phyloP scores from a whole-genome alignment of 768 basidiomycete genomes.

The Daedalea quercina region DNA sequence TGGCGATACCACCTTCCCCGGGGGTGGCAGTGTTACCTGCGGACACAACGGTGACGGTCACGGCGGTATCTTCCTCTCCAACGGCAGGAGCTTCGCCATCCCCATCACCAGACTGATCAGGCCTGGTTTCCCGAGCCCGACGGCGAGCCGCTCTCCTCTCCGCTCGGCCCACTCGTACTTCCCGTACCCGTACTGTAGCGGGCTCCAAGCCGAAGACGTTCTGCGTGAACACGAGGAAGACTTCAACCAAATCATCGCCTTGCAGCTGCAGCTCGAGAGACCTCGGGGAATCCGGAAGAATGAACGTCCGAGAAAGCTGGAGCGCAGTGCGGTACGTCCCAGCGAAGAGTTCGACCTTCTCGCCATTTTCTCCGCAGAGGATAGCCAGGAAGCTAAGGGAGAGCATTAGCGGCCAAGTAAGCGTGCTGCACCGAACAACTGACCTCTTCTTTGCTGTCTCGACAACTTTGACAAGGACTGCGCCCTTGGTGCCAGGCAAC shows the following conservation, averaged over 20 bases:
- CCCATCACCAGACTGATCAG: slow-evolving; percentile 39
- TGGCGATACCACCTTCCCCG: slow-evolving; percentile 2
- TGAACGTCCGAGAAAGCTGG: slow-evolving; percentile 87
- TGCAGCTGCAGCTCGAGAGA: slow-evolving; percentile 84
- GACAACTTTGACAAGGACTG: slow-evolving; percentile 77
- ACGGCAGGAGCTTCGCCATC: slow-evolving; percentile 35
- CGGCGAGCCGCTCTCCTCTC: slow-evolving; percentile 82
- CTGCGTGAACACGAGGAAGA: slow-evolving; percentile 86
- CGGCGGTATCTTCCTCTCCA: slow-evolving; percentile 26
- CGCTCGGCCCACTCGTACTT: slow-evolving; percentile 85
- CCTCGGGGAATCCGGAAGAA: slow-evolving; percentile 84
- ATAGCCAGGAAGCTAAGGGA: slow-evolving; percentile 77
- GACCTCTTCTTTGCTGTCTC: slow-evolving; percentile 89
- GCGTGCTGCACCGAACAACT: slow-evolving; percentile 7
- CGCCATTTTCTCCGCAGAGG: slow-evolving; percentile 85
- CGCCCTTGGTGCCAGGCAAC: slow-evolving; percentile 84
- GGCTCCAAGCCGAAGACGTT: slow-evolving; percentile 92
- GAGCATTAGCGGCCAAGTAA: not conserved
- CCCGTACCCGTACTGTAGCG: slow-evolving; percentile 89
- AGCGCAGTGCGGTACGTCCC: slow-evolving; percentile 88
- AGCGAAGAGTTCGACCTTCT: slow-evolving; percentile 91
- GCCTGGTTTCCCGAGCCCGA: slow-evolving; percentile 61
- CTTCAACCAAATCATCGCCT: slow-evolving; percentile 88
- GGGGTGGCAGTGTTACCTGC: slow-evolving; percentile 36
- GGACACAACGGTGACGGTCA: slow-evolving; percentile 58